A percentile compares a stretch with the other conserved stretches of the same genome.
Evolutionary conservation across 1,284 basidiomycete species (phyloP).

Genomic region (Xerocomus amazonicus): DNA sequence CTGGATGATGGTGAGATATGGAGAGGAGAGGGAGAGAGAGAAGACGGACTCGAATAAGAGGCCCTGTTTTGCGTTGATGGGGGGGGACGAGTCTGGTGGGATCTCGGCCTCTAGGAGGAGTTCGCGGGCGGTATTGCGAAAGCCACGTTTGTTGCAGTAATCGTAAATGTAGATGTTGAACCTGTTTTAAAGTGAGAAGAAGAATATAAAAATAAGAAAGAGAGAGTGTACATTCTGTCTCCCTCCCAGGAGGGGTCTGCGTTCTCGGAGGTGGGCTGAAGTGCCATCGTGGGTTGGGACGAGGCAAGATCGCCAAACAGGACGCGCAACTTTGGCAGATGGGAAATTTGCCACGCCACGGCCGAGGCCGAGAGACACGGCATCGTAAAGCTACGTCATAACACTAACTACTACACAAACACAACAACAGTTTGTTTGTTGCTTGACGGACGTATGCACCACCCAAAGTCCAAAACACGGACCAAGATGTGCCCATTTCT

Average conservation of each 20-base stretch:
- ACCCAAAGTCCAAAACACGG: conserved; percentile 12
- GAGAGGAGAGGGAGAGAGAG: neutral
- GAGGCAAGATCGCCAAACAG: neutral
- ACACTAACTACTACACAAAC: neutral
- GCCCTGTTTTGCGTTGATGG: conserved; percentile 78
- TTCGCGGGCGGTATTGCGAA: conserved; percentile 61
- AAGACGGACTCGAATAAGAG: conserved; percentile 72
- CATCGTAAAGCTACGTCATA: no score
- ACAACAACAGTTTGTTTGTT: no score
- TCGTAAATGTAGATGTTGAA: conserved; percentile 85
- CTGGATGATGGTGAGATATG: conserved; percentile 35
- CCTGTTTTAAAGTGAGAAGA: conserved; percentile 39
- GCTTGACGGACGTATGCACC: no score
- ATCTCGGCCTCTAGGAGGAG: conserved; percentile 63
- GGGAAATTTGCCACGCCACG: neutral
- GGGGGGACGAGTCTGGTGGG: conserved; percentile 54
- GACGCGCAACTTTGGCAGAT: neutral
- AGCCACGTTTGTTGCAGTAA: conserved; percentile 77
- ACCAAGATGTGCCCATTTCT: conserved; percentile 4
- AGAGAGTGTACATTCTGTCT: conserved; percentile 45
- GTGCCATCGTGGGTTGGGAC: conserved; percentile 19
- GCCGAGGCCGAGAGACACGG: no score
- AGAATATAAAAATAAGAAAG: conserved; percentile 4
- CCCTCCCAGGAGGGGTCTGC: conserved; percentile 48
- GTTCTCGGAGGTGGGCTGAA: conserved; percentile 24